phyloP scores from a whole-genome alignment of 176 grass and related monocot species.

The Rhipidocladum racemiflorum region DNA sequence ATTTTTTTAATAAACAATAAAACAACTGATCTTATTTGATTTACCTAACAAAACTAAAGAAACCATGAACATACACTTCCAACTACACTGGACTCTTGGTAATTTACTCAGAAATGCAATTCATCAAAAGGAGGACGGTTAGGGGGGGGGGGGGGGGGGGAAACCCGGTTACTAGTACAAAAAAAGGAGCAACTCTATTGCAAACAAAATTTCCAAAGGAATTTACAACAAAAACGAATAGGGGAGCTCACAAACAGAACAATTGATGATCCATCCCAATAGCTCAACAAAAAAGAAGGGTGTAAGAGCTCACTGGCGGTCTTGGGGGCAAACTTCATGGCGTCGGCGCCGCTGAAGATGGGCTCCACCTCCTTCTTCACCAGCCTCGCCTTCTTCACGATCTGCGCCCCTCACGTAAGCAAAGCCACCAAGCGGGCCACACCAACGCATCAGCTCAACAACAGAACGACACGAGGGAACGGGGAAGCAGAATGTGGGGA shows the following conservation, averaged over 20 bases:
- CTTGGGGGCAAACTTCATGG: conserved; percentile 52
- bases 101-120: neutral
- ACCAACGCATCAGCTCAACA: neutral
- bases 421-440: neutral
- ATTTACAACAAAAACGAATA: neutral
- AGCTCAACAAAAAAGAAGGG: neutral
- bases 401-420: conserved; percentile 32
- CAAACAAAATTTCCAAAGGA: neutral
- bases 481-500: neutral
- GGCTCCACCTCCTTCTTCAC: conserved; percentile 64
- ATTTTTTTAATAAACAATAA: neutral
- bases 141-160: too few relatives aligned
- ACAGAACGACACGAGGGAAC: neutral
- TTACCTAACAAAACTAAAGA: neutral
- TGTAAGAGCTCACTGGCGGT: conserved; percentile 38
- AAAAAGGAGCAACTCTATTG: neutral
- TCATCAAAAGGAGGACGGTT: neutral
- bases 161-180: neutral
- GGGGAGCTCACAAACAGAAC: neutral
- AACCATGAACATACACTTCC: neutral
- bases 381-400: conserved; percentile 58
- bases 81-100: neutral
- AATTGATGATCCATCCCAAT: neutral
- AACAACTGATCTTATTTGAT: neutral
- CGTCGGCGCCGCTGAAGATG: conserved; percentile 49